Evolutionary conservation across 1,139 yeast genomes (phyloP), one percentile per base, ranked within the genome.

Genomic region (Debaryomycetaceae sp.): DNA sequence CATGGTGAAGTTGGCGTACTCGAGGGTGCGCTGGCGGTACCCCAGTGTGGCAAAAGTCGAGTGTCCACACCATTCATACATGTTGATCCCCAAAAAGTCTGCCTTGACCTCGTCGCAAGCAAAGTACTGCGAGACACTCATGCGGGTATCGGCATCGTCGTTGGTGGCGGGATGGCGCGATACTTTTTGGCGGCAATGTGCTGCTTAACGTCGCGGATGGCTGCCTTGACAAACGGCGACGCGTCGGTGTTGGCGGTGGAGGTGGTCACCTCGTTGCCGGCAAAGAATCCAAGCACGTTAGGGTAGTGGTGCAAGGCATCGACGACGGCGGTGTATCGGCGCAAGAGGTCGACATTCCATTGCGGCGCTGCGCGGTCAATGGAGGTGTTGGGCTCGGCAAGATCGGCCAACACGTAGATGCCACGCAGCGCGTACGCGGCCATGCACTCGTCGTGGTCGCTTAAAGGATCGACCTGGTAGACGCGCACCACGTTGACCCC

Each of bases 41-140:
- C 83, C 83, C 28, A 79, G 72, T 3, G 73, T 62, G 11, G 66
- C 61, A 46, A 61, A 75, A 5, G 75, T 62, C 1, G 82, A 75
- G 39, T 73, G 69, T 0, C 83, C 83, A 56, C 83, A 77, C 83
- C 83, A 77, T 46, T 75, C 81, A 46, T 75, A 76, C 71, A 75
- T 75, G 43, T 76, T 76, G 29, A 76, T 58, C 1, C 79, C 82
- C 43, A 73, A 68, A 42, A 76, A 76, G 43, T 76, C 83, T 7
- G 70, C 60, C 7, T 42, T 45, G 2, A 41, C 50, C 2, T 56
- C 59, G 10, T 58, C 54, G 49, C 83, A 76, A 11, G 62, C 60
- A 43, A 75, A 71, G 47, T 74, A 76, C 26, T 63, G 53, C 10
- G 78, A 68, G 24, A 74, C 39, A 29, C 51, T 47, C 24, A 53